phyloP scores from a whole-genome alignment of 2,329 filamentous ascomycete genomes.

The Thelonectria blattea region DNA sequence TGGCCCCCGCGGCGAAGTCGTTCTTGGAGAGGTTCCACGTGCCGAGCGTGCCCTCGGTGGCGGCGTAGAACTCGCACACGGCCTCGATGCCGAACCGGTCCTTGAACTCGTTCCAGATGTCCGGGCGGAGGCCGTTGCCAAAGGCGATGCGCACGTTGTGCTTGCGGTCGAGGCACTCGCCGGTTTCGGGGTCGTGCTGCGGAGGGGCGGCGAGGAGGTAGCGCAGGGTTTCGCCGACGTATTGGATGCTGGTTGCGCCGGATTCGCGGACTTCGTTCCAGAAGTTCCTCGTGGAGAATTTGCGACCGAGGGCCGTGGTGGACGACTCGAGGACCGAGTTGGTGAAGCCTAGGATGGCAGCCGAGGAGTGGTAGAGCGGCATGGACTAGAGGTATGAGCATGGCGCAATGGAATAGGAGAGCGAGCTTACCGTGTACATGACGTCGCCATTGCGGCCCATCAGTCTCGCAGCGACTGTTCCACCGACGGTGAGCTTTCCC shows the following conservation, averaged over 20 bases:
- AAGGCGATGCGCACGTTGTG: constrained; percentile 78
- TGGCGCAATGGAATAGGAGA: not conserved
- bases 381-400: constrained; percentile 64
- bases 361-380: constrained; percentile 88
- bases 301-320: constrained; percentile 75
- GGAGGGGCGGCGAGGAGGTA: constrained; percentile 76
- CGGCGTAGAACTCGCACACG: constrained; percentile 81
- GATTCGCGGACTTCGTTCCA: constrained; percentile 77
- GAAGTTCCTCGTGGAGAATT: constrained; percentile 79
- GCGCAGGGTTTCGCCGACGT: constrained; percentile 86
- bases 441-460: constrained; percentile 68
- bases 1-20: constrained; percentile 74
- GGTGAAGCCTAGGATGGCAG: constrained; percentile 71
- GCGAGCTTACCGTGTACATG: constrained; percentile 70
- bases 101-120: constrained; percentile 86
- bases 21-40: constrained; percentile 78
- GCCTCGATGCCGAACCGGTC: constrained; percentile 77
- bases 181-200: constrained; percentile 66
- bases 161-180: constrained; percentile 72
- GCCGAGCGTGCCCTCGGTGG: constrained; percentile 74
- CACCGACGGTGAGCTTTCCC: constrained; percentile 65
- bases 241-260: constrained; percentile 79
- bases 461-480: constrained; percentile 48
- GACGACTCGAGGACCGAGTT: constrained; percentile 64
- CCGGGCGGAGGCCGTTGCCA: constrained; percentile 84